phyloP scores from a whole-genome alignment of 2,329 filamentous ascomycete species.

The Monilinia fructigena region DNA sequence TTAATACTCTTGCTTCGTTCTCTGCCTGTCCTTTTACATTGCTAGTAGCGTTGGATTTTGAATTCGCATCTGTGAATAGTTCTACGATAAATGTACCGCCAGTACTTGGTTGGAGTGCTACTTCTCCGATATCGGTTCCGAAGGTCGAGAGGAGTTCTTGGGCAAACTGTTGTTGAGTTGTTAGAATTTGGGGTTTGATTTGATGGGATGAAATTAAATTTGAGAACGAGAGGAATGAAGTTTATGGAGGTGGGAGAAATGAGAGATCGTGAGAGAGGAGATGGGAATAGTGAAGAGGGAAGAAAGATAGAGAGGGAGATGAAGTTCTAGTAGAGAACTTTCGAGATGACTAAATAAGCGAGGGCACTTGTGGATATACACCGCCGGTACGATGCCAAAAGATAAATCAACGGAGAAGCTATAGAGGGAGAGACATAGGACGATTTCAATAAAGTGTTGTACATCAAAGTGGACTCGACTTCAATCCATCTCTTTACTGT shows the following conservation, averaged over 20 bases:
- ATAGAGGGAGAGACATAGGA: no score
- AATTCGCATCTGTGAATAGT: slow-evolving; percentile 47
- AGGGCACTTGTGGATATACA: no score
- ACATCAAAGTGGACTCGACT: no score
- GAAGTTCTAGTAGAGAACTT: no score
- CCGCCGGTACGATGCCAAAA: no score
- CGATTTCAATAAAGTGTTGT: no score
- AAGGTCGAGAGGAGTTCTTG: slow-evolving; percentile 97
- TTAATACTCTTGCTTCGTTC: slow-evolving; percentile 39
- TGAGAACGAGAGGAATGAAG: not conserved
- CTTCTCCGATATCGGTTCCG: slow-evolving; percentile 76
- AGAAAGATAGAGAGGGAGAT: no score
- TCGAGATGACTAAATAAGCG: no score
- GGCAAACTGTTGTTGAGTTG: slow-evolving; percentile 61
- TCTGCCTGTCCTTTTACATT: not conserved
- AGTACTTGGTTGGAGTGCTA: slow-evolving; percentile 80
- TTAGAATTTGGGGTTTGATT: not conserved
- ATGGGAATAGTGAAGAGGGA: no score
- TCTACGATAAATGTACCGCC: slow-evolving; percentile 81
- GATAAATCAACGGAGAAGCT: no score
- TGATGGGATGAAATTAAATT: not conserved
- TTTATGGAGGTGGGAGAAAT: not conserved
- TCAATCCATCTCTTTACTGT: no score
- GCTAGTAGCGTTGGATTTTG: not conserved
- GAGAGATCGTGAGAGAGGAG: no score